Conservation (phyloP, 306 rosid species). For the Lathyrus tuberosus region DNA sequence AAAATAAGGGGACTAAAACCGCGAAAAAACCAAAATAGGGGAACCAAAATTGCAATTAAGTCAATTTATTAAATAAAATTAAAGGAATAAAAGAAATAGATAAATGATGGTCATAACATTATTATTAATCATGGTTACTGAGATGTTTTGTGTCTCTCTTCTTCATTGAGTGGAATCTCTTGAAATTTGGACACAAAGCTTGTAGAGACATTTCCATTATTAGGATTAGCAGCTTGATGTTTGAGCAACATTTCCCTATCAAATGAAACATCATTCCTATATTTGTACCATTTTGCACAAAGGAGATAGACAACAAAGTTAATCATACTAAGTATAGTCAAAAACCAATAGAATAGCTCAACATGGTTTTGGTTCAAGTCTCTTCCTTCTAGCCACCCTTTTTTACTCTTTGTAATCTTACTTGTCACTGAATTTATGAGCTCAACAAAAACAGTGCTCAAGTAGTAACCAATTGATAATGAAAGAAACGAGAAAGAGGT, state of each 20-base stretch:
- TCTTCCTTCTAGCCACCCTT: conserved; percentile 60
- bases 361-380: conserved; percentile 49
- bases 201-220: conserved; percentile 26
- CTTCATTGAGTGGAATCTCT: conserved; percentile 14
- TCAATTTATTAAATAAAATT: not conserved
- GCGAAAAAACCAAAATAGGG: too few relatives aligned
- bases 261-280: conserved; percentile 40
- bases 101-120: conserved; percentile 16
- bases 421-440: conserved; percentile 45
- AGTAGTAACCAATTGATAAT: conserved; percentile 54
- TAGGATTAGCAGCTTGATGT: not conserved
- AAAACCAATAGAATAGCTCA: conserved; percentile 54
- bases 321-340: conserved; percentile 53
- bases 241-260: conserved; percentile 30
- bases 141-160: conserved; percentile 1
- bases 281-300: conserved; percentile 66
- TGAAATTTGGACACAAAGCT: conserved; percentile 21
- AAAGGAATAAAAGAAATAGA: not conserved
- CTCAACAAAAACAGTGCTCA: conserved; percentile 54
- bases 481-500: conserved; percentile 60
- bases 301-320: conserved; percentile 46
- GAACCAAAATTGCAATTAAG: too few relatives aligned
- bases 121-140: not conserved
- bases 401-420: conserved; percentile 36
- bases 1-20: too few relatives aligned